Percentiles rank a stretch among this genome's conserved stretches.
phyloP scores from a whole-genome alignment of 768 basidiomycete genomes.

The Collybiopsis luxurians region DNA sequence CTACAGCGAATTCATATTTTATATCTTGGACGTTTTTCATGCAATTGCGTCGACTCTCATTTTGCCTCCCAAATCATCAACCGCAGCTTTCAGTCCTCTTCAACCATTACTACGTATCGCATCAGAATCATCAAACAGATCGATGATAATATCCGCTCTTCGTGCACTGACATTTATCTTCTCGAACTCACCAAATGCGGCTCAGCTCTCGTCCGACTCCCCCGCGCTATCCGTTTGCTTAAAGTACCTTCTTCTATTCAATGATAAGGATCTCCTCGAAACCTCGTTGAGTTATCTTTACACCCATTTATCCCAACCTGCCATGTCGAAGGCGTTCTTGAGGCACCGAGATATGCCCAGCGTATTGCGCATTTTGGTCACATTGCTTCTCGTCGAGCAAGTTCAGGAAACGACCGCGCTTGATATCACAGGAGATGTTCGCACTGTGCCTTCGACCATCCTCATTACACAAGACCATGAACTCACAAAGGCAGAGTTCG shows the following conservation, averaged over 20 bases:
- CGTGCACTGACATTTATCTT: constrained; percentile 59
- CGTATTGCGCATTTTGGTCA: constrained; percentile 65
- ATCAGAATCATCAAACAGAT: constrained; percentile 63
- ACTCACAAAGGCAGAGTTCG: constrained; percentile 68
- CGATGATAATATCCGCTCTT: constrained; percentile 68
- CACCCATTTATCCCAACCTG: constrained; percentile 67
- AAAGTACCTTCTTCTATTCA: constrained; percentile 69
- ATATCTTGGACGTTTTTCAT: constrained; percentile 70
- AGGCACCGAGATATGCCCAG: constrained; percentile 68
- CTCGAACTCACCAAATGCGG: constrained; percentile 55
- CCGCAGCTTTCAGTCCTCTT: constrained; percentile 47
- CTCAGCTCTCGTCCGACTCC: constrained; percentile 52
- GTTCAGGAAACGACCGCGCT: constrained; percentile 62
- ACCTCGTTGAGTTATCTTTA: constrained; percentile 75
- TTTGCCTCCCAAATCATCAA: constrained; percentile 29
- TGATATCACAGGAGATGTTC: constrained; percentile 58
- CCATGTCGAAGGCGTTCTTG: constrained; percentile 77
- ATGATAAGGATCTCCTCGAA: constrained; percentile 68
- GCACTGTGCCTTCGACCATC: constrained; percentile 54
- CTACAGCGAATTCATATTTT: constrained; percentile 69
- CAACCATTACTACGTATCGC: constrained; percentile 54
- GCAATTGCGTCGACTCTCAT: constrained; percentile 48
- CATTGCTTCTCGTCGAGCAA: constrained; percentile 68
- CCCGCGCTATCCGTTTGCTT: constrained; percentile 62
- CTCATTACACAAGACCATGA: constrained; percentile 56